Evolutionary conservation across 2,329 filamentous ascomycete species (phyloP), one percentile per base, ranked within the genome.

Genomic region (Shiraia sp.): DNA sequence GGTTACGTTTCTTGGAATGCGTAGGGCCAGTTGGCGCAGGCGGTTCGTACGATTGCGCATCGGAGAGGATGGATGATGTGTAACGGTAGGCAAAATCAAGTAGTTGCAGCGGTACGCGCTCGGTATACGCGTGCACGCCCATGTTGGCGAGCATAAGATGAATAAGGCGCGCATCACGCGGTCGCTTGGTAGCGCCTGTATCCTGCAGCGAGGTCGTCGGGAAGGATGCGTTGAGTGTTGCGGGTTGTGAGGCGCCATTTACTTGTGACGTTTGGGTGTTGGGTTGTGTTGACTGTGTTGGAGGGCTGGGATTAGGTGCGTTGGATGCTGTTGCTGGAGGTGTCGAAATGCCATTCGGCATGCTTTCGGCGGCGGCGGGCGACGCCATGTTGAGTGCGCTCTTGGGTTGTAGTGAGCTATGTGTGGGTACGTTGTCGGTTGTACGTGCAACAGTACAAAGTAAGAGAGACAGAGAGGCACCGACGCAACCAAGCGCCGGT

Each of bases 71-170:
- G 42, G 81, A 79, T 1, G 82, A 83, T 8, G 86, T 88, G 76
- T 90, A 88, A 26, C 88, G 83, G 78, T 93, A 93, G 34, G 88
- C 87, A 64, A 92, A 92, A 53, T 93, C 88, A 66, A 93, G 83
- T 34, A 93, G 83, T 44, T 91, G 83, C 1, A 92, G 79, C 0
- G 88, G 88, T 1, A 93, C 88, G 59, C 88, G 87, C 67, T 87
- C 82, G 68, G 92, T 88, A 76, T 90, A 93, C 28, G 85, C 79
- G 4, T 85, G 84, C 8, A 92, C 87, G 61, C 88, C 88, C 59
- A 90, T 85, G 6, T 86, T 86, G 14, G 85, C 85, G 34, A 93
- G 82, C 36, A 93, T 80, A 13, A 91, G 81, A 72, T 92, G 88
- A 58, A 93, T 82, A 10, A 90, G 82, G 59, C 88, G 85, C 12